A percentile compares a stretch with the other conserved stretches of the same genome.
Evolutionary conservation across 768 basidiomycete species (phyloP).

Genomic region (Phanerodontia chrysosporium): DNA sequence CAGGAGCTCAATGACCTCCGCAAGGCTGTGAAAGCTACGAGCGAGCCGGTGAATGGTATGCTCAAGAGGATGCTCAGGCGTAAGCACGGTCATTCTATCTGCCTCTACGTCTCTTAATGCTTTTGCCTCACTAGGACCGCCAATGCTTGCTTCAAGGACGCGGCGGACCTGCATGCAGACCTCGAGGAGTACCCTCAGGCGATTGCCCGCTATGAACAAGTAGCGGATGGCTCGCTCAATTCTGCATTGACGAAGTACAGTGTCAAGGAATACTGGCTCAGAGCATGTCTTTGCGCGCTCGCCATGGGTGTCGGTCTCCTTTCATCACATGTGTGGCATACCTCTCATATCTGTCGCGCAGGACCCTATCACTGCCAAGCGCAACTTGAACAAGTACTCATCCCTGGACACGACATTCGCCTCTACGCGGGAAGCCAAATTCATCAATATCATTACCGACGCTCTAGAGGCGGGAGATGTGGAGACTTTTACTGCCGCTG

Average conservation of each 20-base stretch:
- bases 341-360: constrained; percentile 27
- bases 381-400: constrained; percentile 73
- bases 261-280: constrained; percentile 97
- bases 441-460: constrained; percentile 73
- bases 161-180: constrained; percentile 91
- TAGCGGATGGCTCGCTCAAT: constrained; percentile 76
- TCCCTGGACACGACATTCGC: constrained; percentile 83
- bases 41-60: constrained; percentile 94
- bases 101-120: not conserved
- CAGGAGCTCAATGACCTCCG: constrained; percentile 74
- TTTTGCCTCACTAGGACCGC: constrained; percentile 63
- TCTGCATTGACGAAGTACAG: constrained; percentile 94
- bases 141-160: constrained; percentile 93
- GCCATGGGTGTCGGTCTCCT: constrained; percentile 79
- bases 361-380: constrained; percentile 82
- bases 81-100: constrained; percentile 42
- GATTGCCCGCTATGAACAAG: constrained; percentile 85
- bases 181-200: constrained; percentile 82
- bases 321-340: not conserved
- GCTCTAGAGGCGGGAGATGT: constrained; percentile 68
- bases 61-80: constrained; percentile 96
- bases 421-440: constrained; percentile 90
- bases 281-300: constrained; percentile 80
- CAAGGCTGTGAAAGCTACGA: constrained; percentile 86
- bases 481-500: constrained; percentile 74